Percentiles rank a stretch among this genome's conserved stretches.
Conservation (phyloP, 2,329 filamentous ascomycete genomes). For the Fusarium phyllophilum region DNA sequence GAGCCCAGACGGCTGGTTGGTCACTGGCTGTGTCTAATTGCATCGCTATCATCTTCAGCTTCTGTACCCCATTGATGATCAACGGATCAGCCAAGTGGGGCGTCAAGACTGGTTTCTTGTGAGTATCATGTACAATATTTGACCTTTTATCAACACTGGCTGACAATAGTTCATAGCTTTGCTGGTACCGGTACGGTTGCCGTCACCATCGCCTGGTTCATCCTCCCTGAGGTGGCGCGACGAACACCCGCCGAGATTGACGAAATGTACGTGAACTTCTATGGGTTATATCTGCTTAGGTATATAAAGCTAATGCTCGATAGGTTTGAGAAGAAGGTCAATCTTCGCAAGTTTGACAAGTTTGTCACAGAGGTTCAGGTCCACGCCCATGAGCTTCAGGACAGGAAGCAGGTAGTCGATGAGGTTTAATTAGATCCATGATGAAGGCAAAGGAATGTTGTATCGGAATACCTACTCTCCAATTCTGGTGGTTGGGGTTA, state of each 20-base stretch:
- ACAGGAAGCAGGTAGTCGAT: background rate
- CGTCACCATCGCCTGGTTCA: background rate
- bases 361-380: background rate
- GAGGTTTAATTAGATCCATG: background rate
- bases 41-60: background rate
- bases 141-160: rapidly evolving
- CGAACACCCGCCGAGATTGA: background rate
- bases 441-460: rapidly evolving
- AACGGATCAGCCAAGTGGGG: background rate
- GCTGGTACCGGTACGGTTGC: background rate
- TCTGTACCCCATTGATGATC: background rate
- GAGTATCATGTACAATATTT: background rate
- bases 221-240: background rate
- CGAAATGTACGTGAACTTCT: background rate
- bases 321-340: background rate
- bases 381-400: background rate
- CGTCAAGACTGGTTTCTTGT: background rate
- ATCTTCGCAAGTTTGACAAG: background rate
- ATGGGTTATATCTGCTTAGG: too few species aligned
- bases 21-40: background rate
- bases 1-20: background rate
- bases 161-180: background rate
- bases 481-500: rapidly evolving
- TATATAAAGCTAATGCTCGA: background rate
- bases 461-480: rapidly evolving